Conservation (phyloP, 1,284 basidiomycete genomes). For the Leccinum holopus region DNA sequence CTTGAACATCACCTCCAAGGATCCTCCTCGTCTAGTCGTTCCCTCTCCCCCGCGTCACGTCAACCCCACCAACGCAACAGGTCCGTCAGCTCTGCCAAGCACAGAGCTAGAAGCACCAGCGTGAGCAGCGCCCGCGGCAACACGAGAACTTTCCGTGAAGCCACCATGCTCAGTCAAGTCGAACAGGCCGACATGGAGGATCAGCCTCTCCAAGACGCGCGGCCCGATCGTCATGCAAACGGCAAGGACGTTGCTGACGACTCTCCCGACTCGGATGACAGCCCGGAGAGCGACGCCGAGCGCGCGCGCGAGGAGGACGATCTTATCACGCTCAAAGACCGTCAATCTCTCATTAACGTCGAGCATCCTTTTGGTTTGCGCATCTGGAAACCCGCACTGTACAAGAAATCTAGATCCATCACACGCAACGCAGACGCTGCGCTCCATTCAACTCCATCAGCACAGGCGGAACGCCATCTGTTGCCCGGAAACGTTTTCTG, state of each 20-base stretch:
- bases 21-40: conserved; percentile 47
- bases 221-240: conserved; percentile 24
- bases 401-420: conserved; percentile 97
- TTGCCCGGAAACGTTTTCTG: conserved; percentile 94
- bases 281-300: conserved; percentile 34
- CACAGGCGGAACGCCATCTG: conserved; percentile 87
- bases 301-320: conserved; percentile 62
- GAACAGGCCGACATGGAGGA: conserved; percentile 37
- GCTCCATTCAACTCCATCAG: conserved; percentile 88
- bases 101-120: conserved; percentile 58
- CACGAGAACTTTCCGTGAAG: conserved; percentile 44
- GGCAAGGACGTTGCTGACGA: conserved; percentile 31
- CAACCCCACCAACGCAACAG: conserved; percentile 41
- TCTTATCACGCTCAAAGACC: conserved; percentile 92
- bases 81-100: conserved; percentile 48
- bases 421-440: conserved; percentile 96
- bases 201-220: conserved; percentile 34
- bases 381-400: conserved; percentile 99
- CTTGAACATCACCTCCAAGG: conserved; percentile 52
- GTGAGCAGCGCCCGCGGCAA: conserved; percentile 54
- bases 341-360: conserved; percentile 98
- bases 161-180: conserved; percentile 44
- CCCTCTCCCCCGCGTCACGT: conserved; percentile 42
- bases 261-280: conserved; percentile 37
- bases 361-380: conserved; percentile 99